Evolutionary conservation across 2,329 filamentous ascomycete genomes (phyloP), one percentile per base, ranked within the genome.

Genomic region (Cyclaneusma minus): DNA sequence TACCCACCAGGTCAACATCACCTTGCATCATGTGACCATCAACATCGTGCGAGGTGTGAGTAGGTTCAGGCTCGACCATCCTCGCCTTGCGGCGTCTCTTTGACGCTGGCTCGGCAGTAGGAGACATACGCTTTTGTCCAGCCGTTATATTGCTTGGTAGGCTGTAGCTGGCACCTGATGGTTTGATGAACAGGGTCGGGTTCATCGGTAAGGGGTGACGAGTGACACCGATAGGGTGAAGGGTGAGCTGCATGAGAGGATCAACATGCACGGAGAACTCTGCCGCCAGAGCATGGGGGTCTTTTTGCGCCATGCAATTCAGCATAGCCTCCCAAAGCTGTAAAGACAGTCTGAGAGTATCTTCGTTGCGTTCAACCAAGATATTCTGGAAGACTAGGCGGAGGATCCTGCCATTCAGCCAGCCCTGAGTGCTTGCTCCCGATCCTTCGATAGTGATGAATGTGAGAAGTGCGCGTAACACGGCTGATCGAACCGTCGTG

Each of bases 1-100:
- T 68, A 16, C 89, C 85, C 14, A 98, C 85, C 21, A 98, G 62
- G 45, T 98, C 91, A 24, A 95, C 76, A 43, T 98, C 91, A 27
- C 91, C 89, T 47, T 87, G 81, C 60, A 98, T 84, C 77, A 98
- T 94, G 39, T 92, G 85, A 7, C 85, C 89, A 48, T 98, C 89
- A 11, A 98, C 83, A 49, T 98, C 93, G 51, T 98, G 89, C 2
- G 78, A 69, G n/a, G 78, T 58, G n/a, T 58, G 66, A 4, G 65
- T 54, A 2, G 67, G 55, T 2, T 66, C 56, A 6, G 64, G 53
- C 15, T 85, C 77, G 29, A 89, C 81, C 12, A 68, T 55, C 30
- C 62, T 63, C 1, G 80, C 80, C 50, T 84, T 91, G 33, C 84
- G 73, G 17, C 84, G 68, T 36, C 82, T 74, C 52, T 89, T 82